Conservation (phyloP, 345 rosid genomes). For the Salix dunnii region DNA sequence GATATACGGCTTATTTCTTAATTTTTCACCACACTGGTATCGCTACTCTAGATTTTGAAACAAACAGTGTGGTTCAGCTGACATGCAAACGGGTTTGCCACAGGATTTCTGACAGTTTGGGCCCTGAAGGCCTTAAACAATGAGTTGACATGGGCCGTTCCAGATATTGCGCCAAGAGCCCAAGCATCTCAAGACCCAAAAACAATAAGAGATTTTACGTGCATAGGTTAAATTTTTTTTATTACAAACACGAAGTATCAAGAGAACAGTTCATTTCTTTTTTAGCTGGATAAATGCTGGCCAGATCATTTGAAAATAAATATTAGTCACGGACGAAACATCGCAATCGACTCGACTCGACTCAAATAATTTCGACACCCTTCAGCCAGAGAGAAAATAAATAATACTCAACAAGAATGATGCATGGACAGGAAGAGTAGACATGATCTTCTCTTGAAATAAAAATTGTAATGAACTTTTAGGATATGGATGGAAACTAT, state of each 20-base stretch:
- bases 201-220: neutral
- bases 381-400: too few species aligned
- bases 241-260: neutral
- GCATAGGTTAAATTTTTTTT: neutral
- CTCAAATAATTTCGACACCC: neutral
- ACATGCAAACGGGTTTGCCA: neutral
- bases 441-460: constrained; percentile 5
- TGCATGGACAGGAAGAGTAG: neutral
- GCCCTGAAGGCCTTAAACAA: too few species aligned
- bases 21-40: neutral
- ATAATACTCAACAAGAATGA: neutral
- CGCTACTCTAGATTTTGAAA: neutral
- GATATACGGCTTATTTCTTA: neutral
- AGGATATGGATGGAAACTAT: neutral
- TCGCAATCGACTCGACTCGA: constrained; percentile 35
- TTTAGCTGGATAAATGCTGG: neutral
- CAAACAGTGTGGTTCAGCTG: neutral
- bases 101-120: neutral
- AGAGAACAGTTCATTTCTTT: neutral
- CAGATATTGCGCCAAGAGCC: too few species aligned
- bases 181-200: too few species aligned
- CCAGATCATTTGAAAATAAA: too few species aligned
- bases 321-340: constrained; percentile 9
- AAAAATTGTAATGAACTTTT: neutral
- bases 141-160: too few species aligned